Percentiles rank a stretch among this genome's conserved stretches.
Evolutionary conservation across 495 filamentous ascomycete species (phyloP).

Genomic region (Neurospora discreta): DNA sequence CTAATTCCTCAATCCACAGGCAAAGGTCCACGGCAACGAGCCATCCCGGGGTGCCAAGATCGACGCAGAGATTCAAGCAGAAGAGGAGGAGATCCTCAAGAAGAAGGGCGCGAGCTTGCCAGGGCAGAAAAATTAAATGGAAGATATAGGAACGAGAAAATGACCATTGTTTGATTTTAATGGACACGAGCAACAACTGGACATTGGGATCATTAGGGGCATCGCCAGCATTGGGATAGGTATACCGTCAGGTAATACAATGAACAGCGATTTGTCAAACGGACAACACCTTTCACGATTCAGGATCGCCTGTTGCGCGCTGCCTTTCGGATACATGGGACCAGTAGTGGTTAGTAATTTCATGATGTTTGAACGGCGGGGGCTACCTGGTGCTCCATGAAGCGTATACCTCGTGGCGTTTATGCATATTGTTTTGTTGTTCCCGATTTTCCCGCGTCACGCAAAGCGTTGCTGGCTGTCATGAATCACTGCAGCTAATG

Average conservation of each 20-base stretch:
- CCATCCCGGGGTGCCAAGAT: conserved; percentile 62
- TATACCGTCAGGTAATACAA: background rate
- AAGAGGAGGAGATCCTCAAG: conserved; percentile 54
- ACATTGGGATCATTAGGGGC: background rate
- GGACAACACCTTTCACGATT: background rate
- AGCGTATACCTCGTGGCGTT: background rate
- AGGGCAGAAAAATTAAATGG: conserved; percentile 10
- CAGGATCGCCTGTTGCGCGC: background rate
- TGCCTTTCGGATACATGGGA: background rate
- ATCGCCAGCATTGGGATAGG: background rate
- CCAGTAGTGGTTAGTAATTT: background rate
- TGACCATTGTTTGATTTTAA: background rate
- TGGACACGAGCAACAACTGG: background rate
- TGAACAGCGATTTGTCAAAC: background rate
- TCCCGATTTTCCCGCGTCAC: background rate
- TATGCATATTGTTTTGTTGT: background rate
- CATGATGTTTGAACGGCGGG: background rate
- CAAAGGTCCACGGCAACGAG: conserved; percentile 57
- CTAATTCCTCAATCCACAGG: conserved; percentile 32
- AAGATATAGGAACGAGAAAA: background rate
- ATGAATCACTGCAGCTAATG: background rate
- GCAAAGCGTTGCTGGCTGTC: background rate
- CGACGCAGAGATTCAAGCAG: conserved; percentile 55
- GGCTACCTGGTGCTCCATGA: background rate
- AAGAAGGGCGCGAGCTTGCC: conserved; percentile 42